These are phyloP conservation scores for Trichoderma sp. DNA, from an alignment of 2,329 filamentous ascomycete species.

Conservation along the genomic window DNA sequence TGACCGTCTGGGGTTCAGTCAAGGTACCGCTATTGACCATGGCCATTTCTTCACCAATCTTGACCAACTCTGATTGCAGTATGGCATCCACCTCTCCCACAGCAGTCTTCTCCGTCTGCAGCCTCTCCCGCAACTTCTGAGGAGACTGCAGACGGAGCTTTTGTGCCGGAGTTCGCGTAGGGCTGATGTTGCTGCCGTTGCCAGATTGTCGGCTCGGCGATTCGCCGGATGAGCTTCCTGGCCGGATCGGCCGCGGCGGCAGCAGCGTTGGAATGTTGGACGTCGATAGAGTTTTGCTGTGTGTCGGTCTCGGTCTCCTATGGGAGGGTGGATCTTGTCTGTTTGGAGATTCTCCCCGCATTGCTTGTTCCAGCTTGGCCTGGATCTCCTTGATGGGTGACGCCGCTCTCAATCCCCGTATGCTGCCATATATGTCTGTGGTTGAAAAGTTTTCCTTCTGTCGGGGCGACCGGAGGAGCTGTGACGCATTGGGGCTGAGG, in stretches of 20 bases:
- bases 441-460: constrained; percentile 50
- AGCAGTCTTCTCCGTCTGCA: constrained; percentile 78
- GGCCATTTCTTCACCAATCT: constrained; percentile 80
- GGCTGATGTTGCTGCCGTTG: constrained; percentile 36
- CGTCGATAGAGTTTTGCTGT: constrained; percentile 56
- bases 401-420: constrained; percentile 23
- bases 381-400: constrained; percentile 27
- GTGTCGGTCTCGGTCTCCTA: constrained; percentile 38
- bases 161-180: constrained; percentile 42
- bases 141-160: constrained; percentile 71
- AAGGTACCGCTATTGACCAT: constrained; percentile 50
- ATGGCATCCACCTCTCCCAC: constrained; percentile 71
- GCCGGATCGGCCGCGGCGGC: constrained; percentile 50
- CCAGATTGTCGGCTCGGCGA: constrained; percentile 32
- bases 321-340: constrained; percentile 32
- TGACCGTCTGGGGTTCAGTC: constrained; percentile 41
- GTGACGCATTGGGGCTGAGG: constrained; percentile 52
- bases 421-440: constrained; percentile 33
- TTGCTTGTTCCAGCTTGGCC: constrained; percentile 28
- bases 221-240: constrained; percentile 36
- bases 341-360: constrained; percentile 31
- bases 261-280: constrained; percentile 62
- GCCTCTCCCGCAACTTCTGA: constrained; percentile 79
- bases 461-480: constrained; percentile 47
- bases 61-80: constrained; percentile 74